Evolutionary conservation across 108 stramenopile genomes (phyloP).

Genomic region (Cyclotella kingstonii): DNA sequence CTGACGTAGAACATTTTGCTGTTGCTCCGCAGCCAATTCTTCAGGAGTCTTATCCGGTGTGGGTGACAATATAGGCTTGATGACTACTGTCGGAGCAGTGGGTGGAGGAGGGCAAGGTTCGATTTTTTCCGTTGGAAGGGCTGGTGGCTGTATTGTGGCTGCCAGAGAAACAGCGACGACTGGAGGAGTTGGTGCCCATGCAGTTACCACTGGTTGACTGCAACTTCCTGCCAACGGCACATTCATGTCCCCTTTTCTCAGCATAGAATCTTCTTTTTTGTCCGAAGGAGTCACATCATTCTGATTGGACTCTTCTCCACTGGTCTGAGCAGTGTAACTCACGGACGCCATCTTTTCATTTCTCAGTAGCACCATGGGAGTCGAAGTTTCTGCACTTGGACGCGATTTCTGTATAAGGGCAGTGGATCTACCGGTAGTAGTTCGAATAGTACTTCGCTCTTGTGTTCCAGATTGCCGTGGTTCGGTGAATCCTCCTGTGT

Average conservation of each 20-base stretch:
- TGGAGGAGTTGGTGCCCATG: constrained; percentile 26
- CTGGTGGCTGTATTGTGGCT: background rate
- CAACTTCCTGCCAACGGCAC: no score
- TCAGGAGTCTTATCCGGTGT: constrained; percentile 12
- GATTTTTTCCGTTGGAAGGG: background rate
- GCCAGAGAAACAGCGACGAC: constrained; percentile 10
- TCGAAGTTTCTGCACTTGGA: constrained; percentile 1
- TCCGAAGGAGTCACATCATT: background rate
- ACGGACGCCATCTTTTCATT: background rate
- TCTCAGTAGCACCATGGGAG: constrained; percentile 23
- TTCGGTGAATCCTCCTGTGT: constrained; percentile 7
- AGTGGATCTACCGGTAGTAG: no score
- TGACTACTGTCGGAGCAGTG: no score
- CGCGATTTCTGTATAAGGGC: no score
- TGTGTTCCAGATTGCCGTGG: constrained; percentile 4
- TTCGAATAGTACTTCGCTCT: no score
- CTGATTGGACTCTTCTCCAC: constrained; percentile 9
- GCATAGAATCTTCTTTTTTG: background rate
- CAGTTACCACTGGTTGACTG: no score
- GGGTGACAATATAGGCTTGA: no score
- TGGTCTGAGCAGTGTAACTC: background rate
- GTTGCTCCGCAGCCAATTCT: constrained; percentile 24
- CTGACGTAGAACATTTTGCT: constrained; percentile 25
- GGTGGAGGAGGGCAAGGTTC: background rate
- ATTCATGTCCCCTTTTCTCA: background rate